Conservation (phyloP, 2,329 filamentous ascomycete species). For the Pseudocercospora fuligena region DNA sequence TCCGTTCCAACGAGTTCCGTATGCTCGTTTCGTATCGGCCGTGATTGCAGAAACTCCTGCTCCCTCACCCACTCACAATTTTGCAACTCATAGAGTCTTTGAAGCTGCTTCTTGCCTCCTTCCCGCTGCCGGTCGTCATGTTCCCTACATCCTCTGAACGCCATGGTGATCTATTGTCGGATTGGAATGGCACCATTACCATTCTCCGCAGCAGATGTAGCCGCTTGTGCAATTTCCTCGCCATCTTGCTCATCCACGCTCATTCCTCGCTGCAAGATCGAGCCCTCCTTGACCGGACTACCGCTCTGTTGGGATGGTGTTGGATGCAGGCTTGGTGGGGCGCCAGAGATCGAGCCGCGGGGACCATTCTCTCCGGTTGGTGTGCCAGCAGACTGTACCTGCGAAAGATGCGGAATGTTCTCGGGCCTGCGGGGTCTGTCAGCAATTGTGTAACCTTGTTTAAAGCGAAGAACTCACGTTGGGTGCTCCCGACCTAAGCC, state of each 20-base stretch:
- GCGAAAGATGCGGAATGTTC: conserved; percentile 45
- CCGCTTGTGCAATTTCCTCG: conserved; percentile 29
- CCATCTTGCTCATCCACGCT: conserved; percentile 65
- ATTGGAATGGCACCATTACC: conserved; percentile 4
- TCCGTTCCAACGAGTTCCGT: conserved; percentile 1
- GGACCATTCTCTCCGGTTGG: conserved; percentile 25
- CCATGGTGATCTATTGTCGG: background rate
- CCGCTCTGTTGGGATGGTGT: conserved; percentile 58
- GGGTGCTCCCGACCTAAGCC: conserved; percentile 94
- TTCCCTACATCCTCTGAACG: background rate
- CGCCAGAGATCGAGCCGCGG: conserved; percentile 32
- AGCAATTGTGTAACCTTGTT: conserved; percentile 1
- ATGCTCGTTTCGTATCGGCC: background rate
- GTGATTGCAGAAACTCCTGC: background rate
- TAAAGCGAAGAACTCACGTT: conserved; percentile 56
- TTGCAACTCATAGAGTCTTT: background rate
- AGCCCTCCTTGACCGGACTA: conserved; percentile 89
- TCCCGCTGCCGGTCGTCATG: background rate
- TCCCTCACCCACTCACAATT: background rate
- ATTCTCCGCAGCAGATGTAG: conserved; percentile 3
- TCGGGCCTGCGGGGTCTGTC: conserved; percentile 37
- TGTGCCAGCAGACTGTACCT: conserved; percentile 30
- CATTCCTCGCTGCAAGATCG: conserved; percentile 81
- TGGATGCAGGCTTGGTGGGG: conserved; percentile 42
- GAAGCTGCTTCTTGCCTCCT: background rate